Percentiles rank a stretch among this genome's conserved stretches.
Conservation (phyloP, 495 filamentous ascomycete genomes). For the Astrothelium subdiscretum region DNA sequence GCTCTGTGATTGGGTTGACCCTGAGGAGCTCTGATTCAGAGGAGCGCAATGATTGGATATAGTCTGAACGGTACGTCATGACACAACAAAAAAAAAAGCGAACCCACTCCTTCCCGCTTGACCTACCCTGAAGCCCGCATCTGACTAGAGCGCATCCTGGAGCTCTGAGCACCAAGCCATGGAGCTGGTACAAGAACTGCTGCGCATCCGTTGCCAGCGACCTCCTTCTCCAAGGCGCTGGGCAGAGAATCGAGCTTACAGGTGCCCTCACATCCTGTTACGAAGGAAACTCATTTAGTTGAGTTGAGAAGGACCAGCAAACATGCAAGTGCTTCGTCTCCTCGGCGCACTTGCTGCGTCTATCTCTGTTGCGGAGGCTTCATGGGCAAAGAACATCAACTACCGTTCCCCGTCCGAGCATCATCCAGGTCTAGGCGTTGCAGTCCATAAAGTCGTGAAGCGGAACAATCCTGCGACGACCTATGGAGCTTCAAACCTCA, state of each 20-base stretch:
- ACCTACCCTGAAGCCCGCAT: neutral
- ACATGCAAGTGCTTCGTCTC: constrained; percentile 8
- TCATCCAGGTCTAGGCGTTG: constrained; percentile 45
- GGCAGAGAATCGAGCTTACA: neutral
- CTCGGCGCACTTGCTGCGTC: constrained; percentile 2
- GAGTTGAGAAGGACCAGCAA: neutral
- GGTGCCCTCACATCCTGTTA: neutral
- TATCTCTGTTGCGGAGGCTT: constrained; percentile 4
- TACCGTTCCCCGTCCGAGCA: constrained; percentile 41
- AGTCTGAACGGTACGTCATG: neutral
- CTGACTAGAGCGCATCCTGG: neutral
- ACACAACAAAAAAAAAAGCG: neutral
- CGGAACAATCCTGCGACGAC: constrained; percentile 29
- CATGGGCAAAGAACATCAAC: constrained; percentile 13
- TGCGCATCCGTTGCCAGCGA: neutral
- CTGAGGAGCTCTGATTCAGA: neutral
- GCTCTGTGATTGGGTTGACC: neutral
- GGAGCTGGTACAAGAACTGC: neutral
- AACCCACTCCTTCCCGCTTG: neutral
- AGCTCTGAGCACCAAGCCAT: neutral
- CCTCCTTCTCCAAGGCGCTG: neutral
- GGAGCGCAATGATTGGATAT: neutral
- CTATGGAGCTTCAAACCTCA: constrained; percentile 36
- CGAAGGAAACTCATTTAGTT: neutral
- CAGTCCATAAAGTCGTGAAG: constrained; percentile 38